These are phyloP conservation scores for Aspergillus tanneri DNA, from an alignment of 2,329 filamentous ascomycete species.

Conservation along the genomic window DNA sequence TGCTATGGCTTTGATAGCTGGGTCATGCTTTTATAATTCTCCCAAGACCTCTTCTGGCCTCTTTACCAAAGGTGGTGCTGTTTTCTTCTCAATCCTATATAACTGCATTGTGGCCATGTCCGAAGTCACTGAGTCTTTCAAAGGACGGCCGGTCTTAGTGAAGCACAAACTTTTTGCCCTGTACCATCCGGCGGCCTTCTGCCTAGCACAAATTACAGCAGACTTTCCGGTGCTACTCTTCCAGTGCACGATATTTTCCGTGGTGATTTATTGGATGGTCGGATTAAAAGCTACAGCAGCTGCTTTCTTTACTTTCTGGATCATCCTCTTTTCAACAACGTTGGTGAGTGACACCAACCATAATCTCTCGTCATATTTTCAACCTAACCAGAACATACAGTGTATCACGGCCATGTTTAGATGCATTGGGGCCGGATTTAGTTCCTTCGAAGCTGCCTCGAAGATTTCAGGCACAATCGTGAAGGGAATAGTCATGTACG, in stretches of 20 bases:
- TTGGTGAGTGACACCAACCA: conserved; percentile 39
- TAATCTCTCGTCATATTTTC: conserved; percentile 6
- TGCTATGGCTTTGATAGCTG: conserved; percentile 60
- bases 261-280: conserved; percentile 63
- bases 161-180: conserved; percentile 60
- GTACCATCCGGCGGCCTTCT: conserved; percentile 51
- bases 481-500: conserved; percentile 34
- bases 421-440: conserved; percentile 53
- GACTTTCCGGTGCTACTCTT: conserved; percentile 56
- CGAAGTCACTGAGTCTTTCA: conserved; percentile 63
- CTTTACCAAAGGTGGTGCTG: conserved; percentile 61
- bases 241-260: conserved; percentile 56
- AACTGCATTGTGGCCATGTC: conserved; percentile 62
- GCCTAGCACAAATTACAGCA: conserved; percentile 40
- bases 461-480: conserved; percentile 45
- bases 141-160: conserved; percentile 56
- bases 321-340: conserved; percentile 49
- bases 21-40: conserved; percentile 66
- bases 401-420: conserved; percentile 59
- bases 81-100: conserved; percentile 63
- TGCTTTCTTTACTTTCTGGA: conserved; percentile 61
- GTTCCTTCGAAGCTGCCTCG: conserved; percentile 56
- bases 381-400: conserved; percentile 15
- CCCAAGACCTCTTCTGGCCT: conserved; percentile 57
- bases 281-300: conserved; percentile 52